These are phyloP conservation scores for Fonticula alba DNA, from an alignment of 78 protist genomes.

Conservation along the genomic window DNA sequence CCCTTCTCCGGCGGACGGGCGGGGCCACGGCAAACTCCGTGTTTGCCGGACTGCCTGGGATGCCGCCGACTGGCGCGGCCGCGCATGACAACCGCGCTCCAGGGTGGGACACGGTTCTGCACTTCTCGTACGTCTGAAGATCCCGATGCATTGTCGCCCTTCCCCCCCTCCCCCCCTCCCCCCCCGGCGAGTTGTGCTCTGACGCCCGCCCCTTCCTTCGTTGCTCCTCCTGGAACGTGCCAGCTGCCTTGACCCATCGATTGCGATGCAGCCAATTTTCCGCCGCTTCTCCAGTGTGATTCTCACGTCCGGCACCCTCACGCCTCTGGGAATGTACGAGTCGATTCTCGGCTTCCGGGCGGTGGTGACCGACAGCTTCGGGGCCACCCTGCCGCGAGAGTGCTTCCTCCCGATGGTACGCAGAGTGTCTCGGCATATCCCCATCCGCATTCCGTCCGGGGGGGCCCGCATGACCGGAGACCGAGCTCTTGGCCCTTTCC, in stretches of 20 bases:
- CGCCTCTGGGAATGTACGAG: conserved; percentile 91
- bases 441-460: too few species aligned
- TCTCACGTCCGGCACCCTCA: conserved; percentile 69
- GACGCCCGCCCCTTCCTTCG: conserved; percentile 45
- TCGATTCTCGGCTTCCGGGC: conserved; percentile 71
- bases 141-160: conserved; percentile 71
- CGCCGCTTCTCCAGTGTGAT: conserved; percentile 50
- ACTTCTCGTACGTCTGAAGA: neutral
- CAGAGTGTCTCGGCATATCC: neutral
- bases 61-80: too few species aligned
- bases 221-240: neutral
- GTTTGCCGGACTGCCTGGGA: too few species aligned
- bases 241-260: conserved; percentile 78
- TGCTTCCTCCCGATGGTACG: conserved; percentile 42
- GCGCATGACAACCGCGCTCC: too few species aligned
- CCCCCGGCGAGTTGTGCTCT: too few species aligned
- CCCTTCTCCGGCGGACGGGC: too few species aligned
- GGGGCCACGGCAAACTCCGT: too few species aligned
- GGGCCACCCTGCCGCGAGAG: conserved; percentile 44
- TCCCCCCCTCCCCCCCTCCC: conserved; percentile 27
- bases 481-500: too few species aligned
- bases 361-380: conserved; percentile 18
- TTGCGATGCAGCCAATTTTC: conserved; percentile 78
- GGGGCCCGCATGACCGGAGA: too few species aligned
- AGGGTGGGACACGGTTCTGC: too few species aligned